Conservation (phyloP, 208 protist species). For the Wallacemonas collosoma region DNA sequence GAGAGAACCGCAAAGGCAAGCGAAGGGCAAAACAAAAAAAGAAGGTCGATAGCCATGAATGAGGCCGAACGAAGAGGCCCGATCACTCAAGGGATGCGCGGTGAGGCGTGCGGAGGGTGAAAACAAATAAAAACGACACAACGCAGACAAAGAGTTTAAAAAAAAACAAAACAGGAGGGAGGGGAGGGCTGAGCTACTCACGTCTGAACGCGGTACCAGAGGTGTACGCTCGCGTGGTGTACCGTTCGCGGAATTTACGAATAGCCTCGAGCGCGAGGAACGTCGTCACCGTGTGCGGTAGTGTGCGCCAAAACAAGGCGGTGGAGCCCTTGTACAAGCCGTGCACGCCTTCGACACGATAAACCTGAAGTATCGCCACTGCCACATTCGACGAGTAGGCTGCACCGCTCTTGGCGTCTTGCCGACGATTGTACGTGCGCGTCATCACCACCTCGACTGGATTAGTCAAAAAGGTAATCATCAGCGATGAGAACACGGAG, state of each 20-base stretch:
- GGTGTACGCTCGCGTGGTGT: slow-evolving; percentile 52
- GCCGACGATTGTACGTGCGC: slow-evolving; percentile 49
- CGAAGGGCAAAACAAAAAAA: background rate
- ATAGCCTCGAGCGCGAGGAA: slow-evolving; percentile 67
- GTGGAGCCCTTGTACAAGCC: slow-evolving; percentile 75
- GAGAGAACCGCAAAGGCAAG: too few relatives aligned
- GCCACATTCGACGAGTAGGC: slow-evolving; percentile 40
- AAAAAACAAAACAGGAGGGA: slow-evolving; percentile 1
- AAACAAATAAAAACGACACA: background rate
- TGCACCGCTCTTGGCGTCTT: slow-evolving; percentile 3
- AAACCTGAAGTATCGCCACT: slow-evolving; percentile 41
- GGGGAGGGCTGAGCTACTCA: background rate
- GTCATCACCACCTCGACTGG: slow-evolving; percentile 75
- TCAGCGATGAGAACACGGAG: slow-evolving; percentile 32
- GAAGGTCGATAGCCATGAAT: too few relatives aligned
- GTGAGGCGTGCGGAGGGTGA: background rate
- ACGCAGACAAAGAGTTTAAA: background rate
- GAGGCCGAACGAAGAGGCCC: too few relatives aligned
- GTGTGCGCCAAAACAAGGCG: slow-evolving; percentile 55
- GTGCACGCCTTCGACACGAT: slow-evolving; percentile 54
- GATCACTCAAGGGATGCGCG: too few relatives aligned
- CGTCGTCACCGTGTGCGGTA: slow-evolving; percentile 63
- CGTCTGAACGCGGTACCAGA: slow-evolving; percentile 37
- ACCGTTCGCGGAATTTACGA: slow-evolving; percentile 46
- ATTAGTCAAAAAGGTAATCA: slow-evolving; percentile 46